Evolutionary conservation across 306 rosid genomes (phyloP).

Genomic region (Leucaena leucocephala): DNA sequence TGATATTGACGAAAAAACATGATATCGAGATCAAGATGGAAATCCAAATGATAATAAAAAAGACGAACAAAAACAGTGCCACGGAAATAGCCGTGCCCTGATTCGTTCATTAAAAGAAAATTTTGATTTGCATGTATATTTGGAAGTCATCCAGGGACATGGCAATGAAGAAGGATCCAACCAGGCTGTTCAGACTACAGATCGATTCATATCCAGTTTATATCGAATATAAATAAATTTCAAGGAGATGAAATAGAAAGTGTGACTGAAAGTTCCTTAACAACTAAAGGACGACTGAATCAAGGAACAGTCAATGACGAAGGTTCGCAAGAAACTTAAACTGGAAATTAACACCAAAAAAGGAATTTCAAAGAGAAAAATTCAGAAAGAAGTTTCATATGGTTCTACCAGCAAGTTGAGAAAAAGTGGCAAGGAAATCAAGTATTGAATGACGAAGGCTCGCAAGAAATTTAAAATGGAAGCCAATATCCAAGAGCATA

Average conservation of each 20-base stretch:
- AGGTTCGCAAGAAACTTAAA: neutral
- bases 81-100: neutral
- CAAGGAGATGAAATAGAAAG: constrained; percentile 15
- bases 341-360: neutral
- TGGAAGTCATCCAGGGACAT: neutral
- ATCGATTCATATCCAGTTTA: constrained; percentile 14
- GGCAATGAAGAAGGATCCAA: neutral
- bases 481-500: neutral
- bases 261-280: constrained; percentile 1
- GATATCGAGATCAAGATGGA: neutral
- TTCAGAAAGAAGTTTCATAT: neutral
- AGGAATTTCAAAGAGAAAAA: neutral
- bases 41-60: neutral
- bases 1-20: constrained; percentile 12
- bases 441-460: neutral
- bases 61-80: neutral
- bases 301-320: neutral
- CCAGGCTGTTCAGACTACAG: neutral
- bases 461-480: neutral
- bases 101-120: constrained; percentile 1
- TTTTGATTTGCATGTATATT: neutral
- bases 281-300: neutral
- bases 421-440: neutral
- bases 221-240: neutral
- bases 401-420: neutral